These are phyloP conservation scores for Metrosideros polymorpha DNA, from an alignment of 441 rosid genomes.

Conservation along the genomic window DNA sequence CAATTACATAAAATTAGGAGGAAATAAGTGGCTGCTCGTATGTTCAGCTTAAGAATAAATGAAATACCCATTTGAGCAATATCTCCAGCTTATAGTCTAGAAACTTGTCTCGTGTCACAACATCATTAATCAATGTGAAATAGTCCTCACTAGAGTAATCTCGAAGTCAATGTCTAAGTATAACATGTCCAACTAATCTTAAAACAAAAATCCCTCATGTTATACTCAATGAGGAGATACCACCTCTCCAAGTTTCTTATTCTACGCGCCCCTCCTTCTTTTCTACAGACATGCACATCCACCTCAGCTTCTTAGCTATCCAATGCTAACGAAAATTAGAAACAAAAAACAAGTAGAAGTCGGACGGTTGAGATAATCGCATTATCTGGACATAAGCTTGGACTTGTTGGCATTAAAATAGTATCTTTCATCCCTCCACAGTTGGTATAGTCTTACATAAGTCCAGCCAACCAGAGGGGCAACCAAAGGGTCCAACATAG, in stretches of 20 bases:
- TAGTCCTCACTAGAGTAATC: too few relatives aligned
- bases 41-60: neutral
- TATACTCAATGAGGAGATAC: neutral
- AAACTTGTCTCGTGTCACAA: neutral
- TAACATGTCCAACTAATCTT: neutral
- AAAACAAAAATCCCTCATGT: neutral
- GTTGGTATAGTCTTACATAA: neutral
- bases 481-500: neutral
- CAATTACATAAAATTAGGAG: neutral
- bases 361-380: neutral
- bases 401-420: neutral
- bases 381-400: neutral
- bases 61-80: neutral
- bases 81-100: neutral
- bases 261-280: neutral
- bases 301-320: neutral
- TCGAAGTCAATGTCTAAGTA: neutral
- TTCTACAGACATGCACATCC: neutral
- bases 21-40: neutral
- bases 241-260: neutral
- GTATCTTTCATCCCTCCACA: neutral
- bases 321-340: neutral
- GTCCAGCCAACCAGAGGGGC: neutral
- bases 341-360: neutral
- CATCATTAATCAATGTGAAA: neutral